Evolutionary conservation across 306 rosid genomes (phyloP), one percentile per base, ranked within the genome.

Genomic region (Datisca glomerata): DNA sequence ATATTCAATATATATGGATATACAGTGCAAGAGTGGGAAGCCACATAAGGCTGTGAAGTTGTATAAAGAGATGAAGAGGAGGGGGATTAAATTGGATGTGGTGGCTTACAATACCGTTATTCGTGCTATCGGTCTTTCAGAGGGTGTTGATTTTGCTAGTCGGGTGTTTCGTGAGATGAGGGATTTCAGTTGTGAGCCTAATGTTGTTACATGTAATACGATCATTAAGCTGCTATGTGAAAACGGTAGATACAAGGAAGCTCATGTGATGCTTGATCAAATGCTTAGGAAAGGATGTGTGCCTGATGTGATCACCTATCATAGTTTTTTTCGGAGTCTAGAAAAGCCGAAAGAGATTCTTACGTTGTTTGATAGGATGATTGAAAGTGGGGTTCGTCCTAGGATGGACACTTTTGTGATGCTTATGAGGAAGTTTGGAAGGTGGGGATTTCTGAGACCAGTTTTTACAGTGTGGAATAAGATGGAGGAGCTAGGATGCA

Each of bases 401-500:
- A 56, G 63, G 17, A 60, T 61, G 73, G 93, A 84, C 40, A 89
- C 97, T 0, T 80, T 63, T 31, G 91, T 89, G 56, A 74, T 89
- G 95, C 78, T 89, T 37, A 64, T 89, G 66, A 72, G 74, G 74
- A 80, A 77, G 61, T 84, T 89, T 63, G 83, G 81, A 41, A 72
- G 91, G 54, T 83, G 97, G 97, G 97, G 93, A 10, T 89, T 83
- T 65, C 86, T 84, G 14, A 61, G 95, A 28, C 82, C 82, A 9
- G 80, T 80, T 47, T 74, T 77, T 51, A 10, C 72, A 3, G 70
- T 80, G 40, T 89, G 97, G 95, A 59, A 77, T 47, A 80, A 53
- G 67, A 80, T 83, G 95, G 61, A 72, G 44, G 62, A 70, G 36
- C 71, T 80, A 29, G 93, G 91, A 6, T 83, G 83, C 47, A 77